These are phyloP conservation scores for Wickerhamiella allomyrinae DNA, from an alignment of 805 yeast genomes.

Conservation along the genomic window DNA sequence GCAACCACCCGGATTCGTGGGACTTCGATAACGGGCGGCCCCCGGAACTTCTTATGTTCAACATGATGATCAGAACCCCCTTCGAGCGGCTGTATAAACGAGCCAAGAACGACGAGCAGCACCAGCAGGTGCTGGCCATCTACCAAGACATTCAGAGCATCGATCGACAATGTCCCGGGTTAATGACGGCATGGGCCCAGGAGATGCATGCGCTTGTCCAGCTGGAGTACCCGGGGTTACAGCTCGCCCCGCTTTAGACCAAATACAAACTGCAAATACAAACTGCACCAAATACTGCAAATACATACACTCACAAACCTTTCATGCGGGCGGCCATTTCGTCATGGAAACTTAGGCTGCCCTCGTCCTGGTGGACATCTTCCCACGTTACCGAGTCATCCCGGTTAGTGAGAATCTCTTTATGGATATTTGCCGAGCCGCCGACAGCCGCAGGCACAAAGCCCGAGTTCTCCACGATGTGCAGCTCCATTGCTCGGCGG, in stretches of 20 bases:
- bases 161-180: not conserved
- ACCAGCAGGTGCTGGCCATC: not conserved
- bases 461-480: constrained; percentile 54
- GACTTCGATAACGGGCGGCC: too few species aligned
- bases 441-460: constrained; percentile 53
- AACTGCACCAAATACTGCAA: too few species aligned
- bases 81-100: not conserved
- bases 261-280: too few species aligned
- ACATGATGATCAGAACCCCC: not conserved
- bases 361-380: constrained; percentile 50
- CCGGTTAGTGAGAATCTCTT: constrained; percentile 63
- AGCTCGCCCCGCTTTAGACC: too few species aligned
- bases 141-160: not conserved
- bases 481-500: constrained; percentile 77
- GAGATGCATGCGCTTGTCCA: not conserved
- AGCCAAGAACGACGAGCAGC: not conserved
- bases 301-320: not conserved
- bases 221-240: too few species aligned
- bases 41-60: not conserved
- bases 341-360: constrained; percentile 43
- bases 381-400: constrained; percentile 86
- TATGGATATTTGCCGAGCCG: constrained; percentile 45
- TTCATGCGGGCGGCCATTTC: constrained; percentile 51
- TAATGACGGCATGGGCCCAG: not conserved
- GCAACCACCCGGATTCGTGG: too few species aligned